Evolutionary conservation across 805 yeast species (phyloP), one percentile per base, ranked within the genome.

Genomic region (Kazachstania psychrophila): DNA sequence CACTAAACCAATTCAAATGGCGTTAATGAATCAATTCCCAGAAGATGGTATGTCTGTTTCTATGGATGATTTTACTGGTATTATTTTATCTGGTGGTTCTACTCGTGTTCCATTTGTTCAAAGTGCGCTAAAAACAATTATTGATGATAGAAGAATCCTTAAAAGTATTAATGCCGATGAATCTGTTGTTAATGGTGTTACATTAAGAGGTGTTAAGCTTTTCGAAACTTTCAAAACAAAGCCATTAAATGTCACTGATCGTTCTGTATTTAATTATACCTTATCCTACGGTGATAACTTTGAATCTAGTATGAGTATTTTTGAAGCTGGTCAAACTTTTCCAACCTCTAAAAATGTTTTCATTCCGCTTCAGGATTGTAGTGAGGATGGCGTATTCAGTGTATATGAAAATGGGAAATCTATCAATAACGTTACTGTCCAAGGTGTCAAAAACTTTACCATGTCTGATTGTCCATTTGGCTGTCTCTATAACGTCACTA

Each of bases 121-220:
- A 59, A 69, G 73, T 39, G 72, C 70, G 36, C 62, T 85, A 40
- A 43, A 56, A 2, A 54, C 70, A 2, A 64, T 76, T 30, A 62
- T 79, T 28, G 85, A 80, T 1, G 74, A 73, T 14, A 79, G 74
- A 2, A 54, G 65, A 34, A 66, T 88, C 27, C 70, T 94, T 16
- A 86, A 79, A 58, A 84, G 79, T 35, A 94, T 92, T 31, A 92
- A 92, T 59, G 92, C 98, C 0, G 98, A 92, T 60, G 98, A 92
- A 64, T 78, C 96, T 31, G 85, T 85, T 36, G 95, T 85, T 11
- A 69, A 84, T 49, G 98, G 98, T 34, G 75, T 94, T 2, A 76
- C 95, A n/a, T 64, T 82, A 26, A 72, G 87, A 45, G 97, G 92
- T 15, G 80, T 86, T 28, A 68, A 75, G 33, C 64, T 85, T 26